Evolutionary conservation across 306 rosid genomes (phyloP).

Genomic region (Begonia masoniana): DNA sequence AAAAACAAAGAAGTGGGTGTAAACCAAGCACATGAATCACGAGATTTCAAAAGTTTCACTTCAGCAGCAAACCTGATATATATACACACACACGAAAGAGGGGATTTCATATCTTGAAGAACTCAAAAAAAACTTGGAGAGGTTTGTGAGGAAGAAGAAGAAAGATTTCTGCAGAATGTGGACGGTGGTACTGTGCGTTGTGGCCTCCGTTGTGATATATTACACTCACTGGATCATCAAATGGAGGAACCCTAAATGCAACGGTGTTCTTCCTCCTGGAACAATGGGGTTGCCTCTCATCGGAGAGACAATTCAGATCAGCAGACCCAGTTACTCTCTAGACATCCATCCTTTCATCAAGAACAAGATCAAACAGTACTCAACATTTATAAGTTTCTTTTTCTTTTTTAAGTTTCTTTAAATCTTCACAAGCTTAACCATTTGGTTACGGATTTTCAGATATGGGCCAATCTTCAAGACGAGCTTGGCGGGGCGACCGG

Average conservation of each 20-base stretch:
- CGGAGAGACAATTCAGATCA: conserved; percentile 8
- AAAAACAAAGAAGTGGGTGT: too few relatives aligned
- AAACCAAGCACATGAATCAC: too few relatives aligned
- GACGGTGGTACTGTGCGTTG: neutral
- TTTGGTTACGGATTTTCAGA: neutral
- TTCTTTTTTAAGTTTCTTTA: neutral
- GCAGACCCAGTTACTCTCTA: conserved; percentile 4
- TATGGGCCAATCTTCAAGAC: conserved; percentile 5
- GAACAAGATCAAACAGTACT: neutral
- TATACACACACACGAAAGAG: too few relatives aligned
- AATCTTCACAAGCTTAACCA: neutral
- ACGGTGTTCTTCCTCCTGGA: conserved; percentile 5
- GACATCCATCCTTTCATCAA: conserved; percentile 6
- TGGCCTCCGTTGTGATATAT: neutral
- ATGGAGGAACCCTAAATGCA: conserved; percentile 7
- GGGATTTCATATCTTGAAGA: too few relatives aligned
- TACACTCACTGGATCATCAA: conserved; percentile 9
- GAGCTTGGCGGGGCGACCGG: conserved; percentile 8
- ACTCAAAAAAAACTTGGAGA: too few relatives aligned
- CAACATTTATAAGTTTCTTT: neutral
- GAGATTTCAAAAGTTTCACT: too few relatives aligned
- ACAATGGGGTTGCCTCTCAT: conserved; percentile 9
- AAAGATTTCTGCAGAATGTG: neutral
- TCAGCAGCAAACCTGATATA: too few relatives aligned
- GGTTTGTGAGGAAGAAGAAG: neutral